Evolutionary conservation across 768 basidiomycete species (phyloP).

Genomic region (Lactifluus echinatus): DNA sequence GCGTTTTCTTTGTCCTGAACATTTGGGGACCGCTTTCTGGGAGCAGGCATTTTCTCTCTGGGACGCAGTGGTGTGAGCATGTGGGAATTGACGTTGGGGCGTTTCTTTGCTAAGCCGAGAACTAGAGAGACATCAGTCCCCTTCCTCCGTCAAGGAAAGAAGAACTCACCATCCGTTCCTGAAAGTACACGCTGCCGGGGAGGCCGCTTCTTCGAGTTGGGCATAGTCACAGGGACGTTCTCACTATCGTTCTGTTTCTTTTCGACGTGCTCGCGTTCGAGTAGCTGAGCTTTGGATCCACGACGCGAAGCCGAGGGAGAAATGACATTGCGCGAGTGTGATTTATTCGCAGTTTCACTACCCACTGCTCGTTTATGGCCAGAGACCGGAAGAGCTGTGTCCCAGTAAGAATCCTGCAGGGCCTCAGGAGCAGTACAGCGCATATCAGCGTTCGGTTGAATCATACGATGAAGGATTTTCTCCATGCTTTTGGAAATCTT

Average conservation of each 20-base stretch:
- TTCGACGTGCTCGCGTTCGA: constrained; percentile 20
- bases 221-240: constrained; percentile 22
- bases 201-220: neutral
- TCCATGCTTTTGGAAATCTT: constrained; percentile 58
- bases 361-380: constrained; percentile 27
- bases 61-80: constrained; percentile 3
- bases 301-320: constrained; percentile 29
- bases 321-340: constrained; percentile 29
- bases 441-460: constrained; percentile 72
- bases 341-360: constrained; percentile 24
- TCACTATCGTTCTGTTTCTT: constrained; percentile 29
- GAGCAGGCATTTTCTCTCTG: neutral
- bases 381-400: constrained; percentile 15
- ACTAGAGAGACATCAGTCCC: neutral
- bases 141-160: neutral
- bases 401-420: constrained; percentile 64
- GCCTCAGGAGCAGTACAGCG: constrained; percentile 62
- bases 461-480: constrained; percentile 65
- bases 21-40: constrained; percentile 3
- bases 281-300: constrained; percentile 17
- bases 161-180: constrained; percentile 8
- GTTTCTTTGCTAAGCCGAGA: constrained; percentile 8
- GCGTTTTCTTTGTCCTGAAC: constrained; percentile 7
- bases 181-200: constrained; percentile 9
- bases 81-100: constrained; percentile 8